Evolutionary conservation across 163 green algal species (phyloP).

Genomic region (Coccomyxa subellipsoidea): DNA sequence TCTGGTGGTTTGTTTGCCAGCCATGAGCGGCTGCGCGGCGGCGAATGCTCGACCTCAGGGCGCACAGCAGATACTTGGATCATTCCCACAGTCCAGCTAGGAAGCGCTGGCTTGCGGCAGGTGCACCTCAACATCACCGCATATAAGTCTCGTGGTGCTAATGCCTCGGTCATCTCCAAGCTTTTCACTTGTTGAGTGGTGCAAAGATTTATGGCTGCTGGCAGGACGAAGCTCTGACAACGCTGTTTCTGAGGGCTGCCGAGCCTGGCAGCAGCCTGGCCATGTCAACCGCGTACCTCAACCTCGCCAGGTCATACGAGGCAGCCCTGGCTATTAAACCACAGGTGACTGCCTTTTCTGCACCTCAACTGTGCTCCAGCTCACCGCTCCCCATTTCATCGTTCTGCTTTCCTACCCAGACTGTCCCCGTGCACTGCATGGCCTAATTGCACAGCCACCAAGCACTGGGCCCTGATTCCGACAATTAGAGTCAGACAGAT

Average conservation of each 20-base stretch:
- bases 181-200: too few species aligned
- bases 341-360: background rate
- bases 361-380: background rate
- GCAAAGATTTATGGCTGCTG: too few species aligned
- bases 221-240: constrained; percentile 32
- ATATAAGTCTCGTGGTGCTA: too few species aligned
- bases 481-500: too few species aligned
- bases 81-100: constrained; percentile 34
- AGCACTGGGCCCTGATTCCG: too few species aligned
- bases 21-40: background rate
- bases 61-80: constrained; percentile 30
- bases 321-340: background rate
- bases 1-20: too few species aligned
- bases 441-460: too few species aligned
- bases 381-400: too few species aligned
- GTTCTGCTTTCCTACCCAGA: too few species aligned
- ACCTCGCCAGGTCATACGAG: constrained; percentile 25
- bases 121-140: too few species aligned
- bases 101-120: constrained; percentile 32
- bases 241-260: constrained; percentile 14
- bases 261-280: constrained; percentile 20
- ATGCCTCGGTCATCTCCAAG: too few species aligned
- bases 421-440: too few species aligned
- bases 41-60: background rate
- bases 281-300: constrained; percentile 38